Base-by-base conservation (phyloP, 352 stramenopile species). In the Phytopythium ostracodes region DNA sequence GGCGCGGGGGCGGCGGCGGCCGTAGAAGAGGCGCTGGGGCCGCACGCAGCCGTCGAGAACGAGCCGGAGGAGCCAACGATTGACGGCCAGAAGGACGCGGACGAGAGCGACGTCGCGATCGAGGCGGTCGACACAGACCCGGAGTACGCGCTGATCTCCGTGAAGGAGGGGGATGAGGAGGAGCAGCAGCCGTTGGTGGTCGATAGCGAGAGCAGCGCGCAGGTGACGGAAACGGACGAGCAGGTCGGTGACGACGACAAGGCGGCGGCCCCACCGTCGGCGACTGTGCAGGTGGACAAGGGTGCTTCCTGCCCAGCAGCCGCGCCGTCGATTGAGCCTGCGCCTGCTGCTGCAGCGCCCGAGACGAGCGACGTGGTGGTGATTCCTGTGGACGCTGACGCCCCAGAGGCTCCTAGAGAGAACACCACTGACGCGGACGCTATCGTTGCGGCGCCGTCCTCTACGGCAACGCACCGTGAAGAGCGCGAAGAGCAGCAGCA, bases 61-160 rank as follows among this genome's bases (percentile, higher is more conserved):
- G 29, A 18, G 53, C 5, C 8, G 2, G 29, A 71, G 47, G 60
- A 76, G 31, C 47, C 59, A 20, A 5, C 53, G 7, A 64, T 51
- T 50, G 31, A 11, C 33, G 10, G 29, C 35, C 54, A 27, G 10
- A 64, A 63, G n/a, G 20, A 47, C 1, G 29, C 47, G 36, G 18
- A 29, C 58, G 42, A 31, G 8, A 44, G 38, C 38, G 38, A 44
- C 38, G 43, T 17, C 15, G 20, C 43, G 43, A 7, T 50, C 43
- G 46, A 52, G 24, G 24, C 46, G 1, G 46, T 20, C 24, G 47
- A 54, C 24, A 36, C 25, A 12, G 25, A 36, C 47, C 25, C 24
- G 15, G 47, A 54, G 47, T 54, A 54, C 25, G 47, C 47, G 24
- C 25, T 54, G 47, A 54, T 38, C 24, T 25, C 25, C 10, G 47